A percentile compares a stretch with the other conserved stretches of the same genome.
Conservation (phyloP, 169 alveolate species). For the Eimeria tenella region DNA sequence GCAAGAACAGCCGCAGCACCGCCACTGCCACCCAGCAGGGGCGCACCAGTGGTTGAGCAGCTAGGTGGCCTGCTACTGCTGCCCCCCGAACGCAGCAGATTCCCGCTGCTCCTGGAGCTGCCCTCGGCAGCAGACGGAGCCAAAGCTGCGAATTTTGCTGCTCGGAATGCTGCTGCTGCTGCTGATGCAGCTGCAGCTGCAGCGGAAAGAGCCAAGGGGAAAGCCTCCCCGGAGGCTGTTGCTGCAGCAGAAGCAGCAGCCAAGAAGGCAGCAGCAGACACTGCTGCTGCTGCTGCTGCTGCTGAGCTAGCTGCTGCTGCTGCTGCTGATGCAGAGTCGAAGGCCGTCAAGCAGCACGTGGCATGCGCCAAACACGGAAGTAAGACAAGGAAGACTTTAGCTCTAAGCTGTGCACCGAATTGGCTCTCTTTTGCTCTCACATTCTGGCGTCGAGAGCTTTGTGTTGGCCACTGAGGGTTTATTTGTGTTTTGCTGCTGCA, state of each 20-base stretch:
- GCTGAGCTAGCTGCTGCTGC: constrained; percentile 28
- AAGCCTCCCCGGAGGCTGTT: constrained; percentile 30
- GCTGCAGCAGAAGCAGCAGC: constrained; percentile 66
- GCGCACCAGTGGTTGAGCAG: constrained; percentile 8
- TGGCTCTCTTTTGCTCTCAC: neutral
- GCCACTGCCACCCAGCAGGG: neutral
- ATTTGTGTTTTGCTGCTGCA: constrained; percentile 18
- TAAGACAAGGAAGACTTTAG: neutral
- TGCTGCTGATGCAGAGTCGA: constrained; percentile 14
- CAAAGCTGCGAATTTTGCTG: neutral
- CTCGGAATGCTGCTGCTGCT: constrained; percentile 25
- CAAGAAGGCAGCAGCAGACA: constrained; percentile 29
- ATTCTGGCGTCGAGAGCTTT: neutral
- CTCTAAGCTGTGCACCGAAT: neutral
- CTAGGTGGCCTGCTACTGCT: constrained; percentile 47
- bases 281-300: constrained; percentile 42
- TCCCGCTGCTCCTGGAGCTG: constrained; percentile 49
- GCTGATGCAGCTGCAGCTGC: constrained; percentile 49
- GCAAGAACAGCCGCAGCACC: neutral
- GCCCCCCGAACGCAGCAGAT: constrained; percentile 10
- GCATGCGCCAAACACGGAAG: constrained; percentile 51
- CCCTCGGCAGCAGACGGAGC: constrained; percentile 39
- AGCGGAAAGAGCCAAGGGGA: constrained; percentile 32
- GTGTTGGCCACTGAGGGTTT: neutral
- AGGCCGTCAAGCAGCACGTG: neutral